Base-by-base conservation (phyloP, 805 yeast genomes). In the Cyberlindnera lachancei region DNA sequence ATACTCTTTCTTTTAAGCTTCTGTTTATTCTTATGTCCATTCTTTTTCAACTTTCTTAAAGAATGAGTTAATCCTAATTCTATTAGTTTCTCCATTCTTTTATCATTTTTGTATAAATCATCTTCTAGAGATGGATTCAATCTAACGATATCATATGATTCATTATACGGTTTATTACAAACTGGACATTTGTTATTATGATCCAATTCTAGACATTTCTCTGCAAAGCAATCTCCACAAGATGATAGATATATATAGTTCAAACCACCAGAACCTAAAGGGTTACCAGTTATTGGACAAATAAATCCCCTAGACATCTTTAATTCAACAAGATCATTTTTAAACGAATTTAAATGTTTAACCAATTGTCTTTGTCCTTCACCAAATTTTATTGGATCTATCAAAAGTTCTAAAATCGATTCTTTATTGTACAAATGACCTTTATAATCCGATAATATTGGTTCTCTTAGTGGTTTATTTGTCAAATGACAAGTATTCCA, bases 361-460 rank as follows among this genome's bases (percentile, higher is more conserved):
- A 55, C 48, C 22, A 52, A 33, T 5, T 36, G 33, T 17, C 39
- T 45, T 35, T 50, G 63, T 18, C 41, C 47, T 13, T 34, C 44
- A 25, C 41, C 36, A 30, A 53, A 44, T 20, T 45, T 45, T 16
- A 56, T 58, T 23, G 52, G 51, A 10, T 61, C 56, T 3, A 81
- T 41, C 5, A 86, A 49, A 49, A 67, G 63, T 44, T 79, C 79
- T 6, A 86, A 46, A 0, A 82, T 51, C 18, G 75, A 55, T 36
- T 75, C 82, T 39, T 81, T 82, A 41, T 78, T 72, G 53, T 68
- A 81, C 5, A 86, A 46, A 19, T 61, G 50, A 0, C 96, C 96
- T 30, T 58, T 58, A 48, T 64, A 77, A 53, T 86, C 95, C 21
- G 84, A 69, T 2, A 80, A 79, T 2, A 83, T 57, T 0, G 79